Percentiles rank a stretch among this genome's conserved stretches.
phyloP scores from a whole-genome alignment of 257 asterid genomes.

The Thymus mandschuricus region DNA sequence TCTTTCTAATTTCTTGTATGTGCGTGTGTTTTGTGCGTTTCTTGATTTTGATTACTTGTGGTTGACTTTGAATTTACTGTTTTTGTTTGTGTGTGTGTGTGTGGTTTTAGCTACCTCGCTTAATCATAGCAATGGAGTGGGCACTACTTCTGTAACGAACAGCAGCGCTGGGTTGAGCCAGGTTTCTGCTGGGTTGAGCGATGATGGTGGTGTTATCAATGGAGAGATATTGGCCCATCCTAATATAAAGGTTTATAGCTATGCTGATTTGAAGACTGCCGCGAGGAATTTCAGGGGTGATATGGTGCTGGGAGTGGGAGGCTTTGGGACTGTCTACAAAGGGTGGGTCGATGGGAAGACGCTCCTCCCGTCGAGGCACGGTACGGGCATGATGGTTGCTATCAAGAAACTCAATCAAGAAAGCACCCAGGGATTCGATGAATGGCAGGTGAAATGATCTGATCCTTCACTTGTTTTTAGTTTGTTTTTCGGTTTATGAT shows the following conservation, averaged over 20 bases:
- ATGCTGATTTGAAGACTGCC: conserved; percentile 44
- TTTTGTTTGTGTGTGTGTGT: no score
- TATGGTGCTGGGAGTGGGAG: conserved; percentile 58
- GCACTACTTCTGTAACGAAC: conserved; percentile 42
- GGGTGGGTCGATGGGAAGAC: conserved; percentile 50
- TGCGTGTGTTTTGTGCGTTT: not conserved
- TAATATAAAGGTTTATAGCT: conserved; percentile 39
- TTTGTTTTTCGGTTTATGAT: not conserved
- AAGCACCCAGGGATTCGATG: conserved; percentile 52
- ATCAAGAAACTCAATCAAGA: conserved; percentile 50
- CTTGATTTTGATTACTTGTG: not conserved
- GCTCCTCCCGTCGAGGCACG: conserved; percentile 41
- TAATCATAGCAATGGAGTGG: conserved; percentile 42
- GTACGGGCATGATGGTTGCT: conserved; percentile 50
- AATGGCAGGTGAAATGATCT: conserved; percentile 48
- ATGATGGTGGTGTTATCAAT: conserved; percentile 25
- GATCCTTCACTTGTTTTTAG: no score
- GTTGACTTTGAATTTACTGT: not conserved
- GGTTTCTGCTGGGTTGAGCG: conserved; percentile 41
- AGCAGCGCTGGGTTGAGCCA: conserved; percentile 42
- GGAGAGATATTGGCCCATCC: conserved; percentile 50
- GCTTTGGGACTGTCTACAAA: conserved; percentile 31
- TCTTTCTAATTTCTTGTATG: not conserved
- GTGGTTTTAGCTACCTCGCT: conserved; percentile 46
- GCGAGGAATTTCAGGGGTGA: conserved; percentile 47